These are phyloP conservation scores for Gossypium armourianum DNA, from an alignment of 441 rosid species.

Conservation along the genomic window DNA sequence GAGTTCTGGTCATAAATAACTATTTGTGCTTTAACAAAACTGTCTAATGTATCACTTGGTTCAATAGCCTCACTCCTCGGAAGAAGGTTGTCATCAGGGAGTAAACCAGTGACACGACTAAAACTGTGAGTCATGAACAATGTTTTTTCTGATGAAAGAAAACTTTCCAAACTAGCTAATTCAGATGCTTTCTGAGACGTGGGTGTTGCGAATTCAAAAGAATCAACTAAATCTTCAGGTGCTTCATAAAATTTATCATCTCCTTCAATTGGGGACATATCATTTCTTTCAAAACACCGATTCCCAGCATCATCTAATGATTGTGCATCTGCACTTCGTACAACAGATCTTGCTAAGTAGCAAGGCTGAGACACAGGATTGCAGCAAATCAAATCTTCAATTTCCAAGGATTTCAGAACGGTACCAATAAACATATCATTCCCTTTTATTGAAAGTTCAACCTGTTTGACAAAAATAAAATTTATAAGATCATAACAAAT, in stretches of 20 bases:
- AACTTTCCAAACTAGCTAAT: conserved; percentile 19
- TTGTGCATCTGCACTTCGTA: conserved; percentile 38
- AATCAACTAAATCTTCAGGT: conserved; percentile 62
- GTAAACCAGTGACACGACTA: conserved; percentile 57
- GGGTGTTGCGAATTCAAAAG: conserved; percentile 29
- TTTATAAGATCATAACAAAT: conserved; percentile 8
- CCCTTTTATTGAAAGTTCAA: conserved; percentile 67
- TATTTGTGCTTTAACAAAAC: conserved; percentile 93
- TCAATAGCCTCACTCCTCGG: conserved; percentile 32
- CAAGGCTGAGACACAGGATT: conserved; percentile 37
- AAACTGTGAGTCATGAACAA: conserved; percentile 66
- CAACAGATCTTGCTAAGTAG: conserved; percentile 83
- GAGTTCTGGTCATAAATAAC: conserved; percentile 66
- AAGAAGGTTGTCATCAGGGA: conserved; percentile 44
- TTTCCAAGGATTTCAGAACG: conserved; percentile 78
- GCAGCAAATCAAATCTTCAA: conserved; percentile 74
- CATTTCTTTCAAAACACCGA: conserved; percentile 14
- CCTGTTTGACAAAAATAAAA: conserved; percentile 37
- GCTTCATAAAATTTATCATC: conserved; percentile 92
- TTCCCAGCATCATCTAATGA: conserved; percentile 33
- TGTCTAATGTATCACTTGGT: conserved; percentile 44
- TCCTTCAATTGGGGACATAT: conserved; percentile 45
- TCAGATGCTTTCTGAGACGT: conserved; percentile 22
- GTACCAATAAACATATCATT: conserved; percentile 82
- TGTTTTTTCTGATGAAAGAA: conserved; percentile 21